phyloP scores from a whole-genome alignment of 805 yeast species.

The Candida boidinii region DNA sequence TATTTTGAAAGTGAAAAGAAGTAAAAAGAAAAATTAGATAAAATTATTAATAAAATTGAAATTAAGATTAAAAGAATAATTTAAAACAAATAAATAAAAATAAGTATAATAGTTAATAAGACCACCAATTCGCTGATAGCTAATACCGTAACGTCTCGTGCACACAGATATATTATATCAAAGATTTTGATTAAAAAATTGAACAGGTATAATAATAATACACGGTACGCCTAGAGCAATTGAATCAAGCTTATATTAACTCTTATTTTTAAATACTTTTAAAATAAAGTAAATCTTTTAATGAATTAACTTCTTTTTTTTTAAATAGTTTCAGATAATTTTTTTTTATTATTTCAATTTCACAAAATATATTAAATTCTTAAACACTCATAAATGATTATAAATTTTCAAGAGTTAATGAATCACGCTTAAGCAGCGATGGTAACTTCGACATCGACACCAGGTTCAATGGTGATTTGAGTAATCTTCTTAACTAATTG shows the following conservation, averaged over 20 bases:
- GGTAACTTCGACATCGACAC: slow-evolving; percentile 96
- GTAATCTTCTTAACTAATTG: slow-evolving; percentile 89
- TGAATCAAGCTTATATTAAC: slow-evolving; percentile 20
- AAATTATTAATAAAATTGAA: no score
- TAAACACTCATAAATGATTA: no score
- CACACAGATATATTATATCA: slow-evolving; percentile 13
- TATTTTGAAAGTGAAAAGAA: no score
- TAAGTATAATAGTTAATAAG: slow-evolving; percentile 17
- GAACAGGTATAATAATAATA: slow-evolving; percentile 25
- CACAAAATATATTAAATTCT: not conserved
- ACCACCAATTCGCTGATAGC: slow-evolving; percentile 48
- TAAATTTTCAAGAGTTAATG: no score
- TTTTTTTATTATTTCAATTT: not conserved
- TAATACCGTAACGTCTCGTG: slow-evolving; percentile 49
- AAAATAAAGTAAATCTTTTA: not conserved
- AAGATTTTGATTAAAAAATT: slow-evolving; percentile 10
- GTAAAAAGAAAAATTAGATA: no score
- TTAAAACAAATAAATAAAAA: slow-evolving; percentile 24
- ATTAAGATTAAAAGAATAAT: no score
- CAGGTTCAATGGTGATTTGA: slow-evolving; percentile 97
- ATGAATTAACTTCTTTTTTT: not conserved
- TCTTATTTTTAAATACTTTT: not conserved
- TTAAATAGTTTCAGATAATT: not conserved
- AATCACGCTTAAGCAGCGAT: slow-evolving; percentile 57
- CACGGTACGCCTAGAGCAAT: slow-evolving; percentile 59